Evolutionary conservation across 2,329 filamentous ascomycete genomes (phyloP).

Genomic region (Didymella exigua): DNA sequence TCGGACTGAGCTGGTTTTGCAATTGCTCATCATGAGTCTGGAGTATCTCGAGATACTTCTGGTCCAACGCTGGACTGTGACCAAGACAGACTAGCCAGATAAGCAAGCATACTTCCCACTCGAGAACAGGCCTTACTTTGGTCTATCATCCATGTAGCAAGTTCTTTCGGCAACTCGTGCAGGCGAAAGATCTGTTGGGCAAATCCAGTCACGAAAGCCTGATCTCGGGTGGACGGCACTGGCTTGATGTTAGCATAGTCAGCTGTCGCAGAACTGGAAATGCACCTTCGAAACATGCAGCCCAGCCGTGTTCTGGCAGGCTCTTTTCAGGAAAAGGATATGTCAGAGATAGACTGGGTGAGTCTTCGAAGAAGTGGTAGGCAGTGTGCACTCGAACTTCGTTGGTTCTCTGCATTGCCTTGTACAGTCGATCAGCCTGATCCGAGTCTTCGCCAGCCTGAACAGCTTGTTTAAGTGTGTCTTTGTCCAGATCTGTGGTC

Average conservation of each 20-base stretch:
- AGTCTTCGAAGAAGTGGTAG: constrained; percentile 61
- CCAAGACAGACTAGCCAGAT: constrained; percentile 36
- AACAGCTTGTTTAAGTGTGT: constrained; percentile 33
- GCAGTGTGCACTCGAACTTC: constrained; percentile 58
- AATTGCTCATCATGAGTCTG: constrained; percentile 36
- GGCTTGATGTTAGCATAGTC: constrained; percentile 14
- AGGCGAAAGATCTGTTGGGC: constrained; percentile 47
- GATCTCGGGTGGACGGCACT: constrained; percentile 38
- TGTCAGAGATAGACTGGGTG: constrained; percentile 5
- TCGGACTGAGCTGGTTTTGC: constrained; percentile 47
- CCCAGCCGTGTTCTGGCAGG: constrained; percentile 44
- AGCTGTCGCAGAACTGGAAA: neutral
- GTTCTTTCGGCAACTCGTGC: constrained; percentile 45
- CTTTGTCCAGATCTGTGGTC: constrained; percentile 28
- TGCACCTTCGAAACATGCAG: constrained; percentile 39
- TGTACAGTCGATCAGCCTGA: constrained; percentile 56
- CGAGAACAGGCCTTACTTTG: constrained; percentile 30
- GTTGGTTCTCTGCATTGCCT: constrained; percentile 66
- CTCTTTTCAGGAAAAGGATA: constrained; percentile 22
- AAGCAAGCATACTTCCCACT: constrained; percentile 8
- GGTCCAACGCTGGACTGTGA: constrained; percentile 44
- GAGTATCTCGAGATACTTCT: constrained; percentile 44
- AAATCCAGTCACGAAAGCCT: constrained; percentile 52
- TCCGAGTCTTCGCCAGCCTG: constrained; percentile 79
- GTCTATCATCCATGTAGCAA: constrained; percentile 52